These are phyloP conservation scores for Ophiostoma sp. DNA, from an alignment of 2,329 filamentous ascomycete genomes.

Conservation along the genomic window DNA sequence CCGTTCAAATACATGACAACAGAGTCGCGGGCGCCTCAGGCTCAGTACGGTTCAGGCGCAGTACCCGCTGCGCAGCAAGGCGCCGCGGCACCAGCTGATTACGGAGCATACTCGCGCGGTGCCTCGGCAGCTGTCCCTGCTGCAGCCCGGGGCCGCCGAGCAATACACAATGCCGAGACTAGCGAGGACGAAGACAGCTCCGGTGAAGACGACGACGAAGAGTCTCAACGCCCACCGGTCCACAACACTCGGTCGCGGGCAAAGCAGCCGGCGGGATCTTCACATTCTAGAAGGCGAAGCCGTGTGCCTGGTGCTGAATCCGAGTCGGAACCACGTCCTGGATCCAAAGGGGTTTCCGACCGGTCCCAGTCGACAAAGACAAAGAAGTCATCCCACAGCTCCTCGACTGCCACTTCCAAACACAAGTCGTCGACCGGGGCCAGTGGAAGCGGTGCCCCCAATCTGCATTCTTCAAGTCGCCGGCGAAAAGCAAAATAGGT, in stretches of 20 bases:
- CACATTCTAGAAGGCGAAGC: constrained; percentile 28
- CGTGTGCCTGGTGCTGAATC: constrained; percentile 34
- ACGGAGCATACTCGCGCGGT: constrained; percentile 15
- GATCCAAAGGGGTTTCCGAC: constrained; percentile 25
- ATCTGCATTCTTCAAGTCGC: constrained; percentile 18
- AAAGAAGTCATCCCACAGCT: constrained; percentile 23
- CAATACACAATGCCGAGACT: constrained; percentile 29
- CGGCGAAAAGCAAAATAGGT: constrained; percentile 23
- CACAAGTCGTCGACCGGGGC: constrained; percentile 19
- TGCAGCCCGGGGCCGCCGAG: constrained; percentile 31
- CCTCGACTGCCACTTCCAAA: constrained; percentile 20
- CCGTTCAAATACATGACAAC: constrained; percentile 51
- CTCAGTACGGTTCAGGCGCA: constrained; percentile 28
- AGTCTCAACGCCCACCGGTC: constrained; percentile 21
- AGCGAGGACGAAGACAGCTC: constrained; percentile 29
- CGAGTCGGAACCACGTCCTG: constrained; percentile 17
- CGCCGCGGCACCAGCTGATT: neutral
- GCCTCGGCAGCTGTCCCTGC: constrained; percentile 30
- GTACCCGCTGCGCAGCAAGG: constrained; percentile 28
- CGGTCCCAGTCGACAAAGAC: constrained; percentile 27
- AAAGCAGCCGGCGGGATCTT: constrained; percentile 13
- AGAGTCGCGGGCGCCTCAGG: constrained; percentile 38
- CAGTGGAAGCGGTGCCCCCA: constrained; percentile 12
- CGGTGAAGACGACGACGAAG: constrained; percentile 22
- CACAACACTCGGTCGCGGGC: constrained; percentile 26